Percentiles rank a stretch among this genome's conserved stretches.
Evolutionary conservation across 768 basidiomycete genomes (phyloP).

Genomic region (Panus rudis): DNA sequence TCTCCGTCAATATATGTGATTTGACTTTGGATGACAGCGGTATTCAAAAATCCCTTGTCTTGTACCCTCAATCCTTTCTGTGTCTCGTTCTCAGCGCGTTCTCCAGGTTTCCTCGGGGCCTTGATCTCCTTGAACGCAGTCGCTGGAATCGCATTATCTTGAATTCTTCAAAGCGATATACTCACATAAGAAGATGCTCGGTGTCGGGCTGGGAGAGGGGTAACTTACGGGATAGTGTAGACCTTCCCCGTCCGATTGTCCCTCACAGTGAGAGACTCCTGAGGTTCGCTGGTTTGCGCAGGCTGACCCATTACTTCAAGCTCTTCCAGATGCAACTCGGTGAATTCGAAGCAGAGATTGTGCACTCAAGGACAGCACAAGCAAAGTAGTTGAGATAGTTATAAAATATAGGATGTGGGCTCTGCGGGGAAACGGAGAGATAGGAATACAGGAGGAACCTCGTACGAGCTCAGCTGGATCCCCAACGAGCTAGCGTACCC

Average conservation of each 20-base stretch:
- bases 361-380: too few species aligned
- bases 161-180: conserved; percentile 42
- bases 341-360: too few species aligned
- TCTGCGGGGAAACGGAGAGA: too few species aligned
- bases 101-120: conserved; percentile 47
- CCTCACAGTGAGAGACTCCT: conserved; percentile 48
- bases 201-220: too few species aligned
- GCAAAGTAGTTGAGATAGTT: too few species aligned
- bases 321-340: too few species aligned
- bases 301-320: conserved; percentile 24
- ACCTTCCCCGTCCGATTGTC: conserved; percentile 85
- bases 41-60: conserved; percentile 80
- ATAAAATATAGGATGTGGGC: too few species aligned
- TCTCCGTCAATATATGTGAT: conserved; percentile 94
- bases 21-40: conserved; percentile 68
- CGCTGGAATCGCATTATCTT: conserved; percentile 72
- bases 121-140: conserved; percentile 75
- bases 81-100: conserved; percentile 77
- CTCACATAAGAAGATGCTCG: neutral
- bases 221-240: conserved; percentile 64
- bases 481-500: too few species aligned
- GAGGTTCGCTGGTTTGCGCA: conserved; percentile 8
- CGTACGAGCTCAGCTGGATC: too few species aligned
- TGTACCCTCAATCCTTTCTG: conserved; percentile 72
- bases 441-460: too few species aligned